Conservation (phyloP, 1,284 basidiomycete species). For the Malassezia arunalokei region DNA sequence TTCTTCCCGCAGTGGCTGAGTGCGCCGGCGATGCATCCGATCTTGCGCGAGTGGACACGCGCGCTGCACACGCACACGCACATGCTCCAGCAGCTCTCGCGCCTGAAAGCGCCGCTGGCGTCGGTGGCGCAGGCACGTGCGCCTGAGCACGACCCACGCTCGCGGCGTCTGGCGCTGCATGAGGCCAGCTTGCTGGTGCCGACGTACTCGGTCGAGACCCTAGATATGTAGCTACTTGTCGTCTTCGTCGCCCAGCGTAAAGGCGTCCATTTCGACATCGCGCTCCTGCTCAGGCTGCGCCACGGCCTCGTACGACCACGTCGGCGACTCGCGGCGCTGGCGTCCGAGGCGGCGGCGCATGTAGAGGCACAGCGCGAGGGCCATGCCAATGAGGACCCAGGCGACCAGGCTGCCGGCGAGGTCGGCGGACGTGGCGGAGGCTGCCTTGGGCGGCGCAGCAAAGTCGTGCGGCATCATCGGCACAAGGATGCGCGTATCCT, state of each 20-base stretch:
- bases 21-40: conserved; percentile 4
- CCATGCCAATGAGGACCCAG: conserved; percentile 59
- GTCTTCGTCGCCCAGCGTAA: conserved; percentile 9
- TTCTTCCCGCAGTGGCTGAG: conserved; percentile 14
- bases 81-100: conserved; percentile 5
- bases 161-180: conserved; percentile 11
- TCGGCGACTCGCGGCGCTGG: not conserved
- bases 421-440: not conserved
- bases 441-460: conserved; percentile 26
- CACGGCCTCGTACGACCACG: conserved; percentile 8
- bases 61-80: conserved; percentile 1
- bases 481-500: conserved; percentile 50
- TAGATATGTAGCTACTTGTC: conserved; percentile 6
- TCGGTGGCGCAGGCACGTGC: conserved; percentile 1
- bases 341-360: conserved; percentile 54
- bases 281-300: conserved; percentile 3
- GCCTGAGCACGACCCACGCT: not conserved
- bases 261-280: conserved; percentile 10
- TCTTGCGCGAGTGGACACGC: conserved; percentile 7
- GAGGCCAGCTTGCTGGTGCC: conserved; percentile 17
- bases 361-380: conserved; percentile 63
- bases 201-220: conserved; percentile 10
- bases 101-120: conserved; percentile 9
- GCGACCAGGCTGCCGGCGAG: conserved; percentile 46
- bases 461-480: conserved; percentile 7